These are phyloP conservation scores for Amylocarpus encephaloides DNA, from an alignment of 2,329 filamentous ascomycete species.

Conservation along the genomic window DNA sequence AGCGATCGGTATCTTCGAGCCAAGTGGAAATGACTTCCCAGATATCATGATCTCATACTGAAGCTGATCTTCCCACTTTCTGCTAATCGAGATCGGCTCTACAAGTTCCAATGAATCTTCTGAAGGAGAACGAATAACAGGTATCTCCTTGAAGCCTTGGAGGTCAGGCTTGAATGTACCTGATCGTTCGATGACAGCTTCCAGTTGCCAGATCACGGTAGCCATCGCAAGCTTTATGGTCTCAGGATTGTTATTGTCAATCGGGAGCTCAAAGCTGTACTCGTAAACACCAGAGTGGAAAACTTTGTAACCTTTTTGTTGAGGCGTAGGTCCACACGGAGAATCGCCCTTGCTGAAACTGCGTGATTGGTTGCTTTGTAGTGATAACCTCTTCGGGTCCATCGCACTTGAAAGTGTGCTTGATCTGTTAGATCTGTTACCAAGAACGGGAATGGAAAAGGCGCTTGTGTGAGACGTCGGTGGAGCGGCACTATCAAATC, in stretches of 20 bases:
- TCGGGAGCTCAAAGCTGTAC: constrained; percentile 69
- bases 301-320: constrained; percentile 62
- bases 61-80: constrained; percentile 70
- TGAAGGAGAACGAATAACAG: constrained; percentile 60
- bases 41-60: constrained; percentile 75
- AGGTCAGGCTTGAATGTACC: constrained; percentile 67
- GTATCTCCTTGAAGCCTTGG: constrained; percentile 59
- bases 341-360: constrained; percentile 62
- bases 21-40: constrained; percentile 68
- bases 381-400: constrained; percentile 50
- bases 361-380: constrained; percentile 58
- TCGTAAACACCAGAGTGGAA: constrained; percentile 45
- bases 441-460: constrained; percentile 23
- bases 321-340: constrained; percentile 46
- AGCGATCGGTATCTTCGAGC: constrained; percentile 65
- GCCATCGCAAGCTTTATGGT: constrained; percentile 67
- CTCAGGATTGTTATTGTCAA: constrained; percentile 70
- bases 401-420: constrained; percentile 21
- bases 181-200: constrained; percentile 61
- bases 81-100: constrained; percentile 68
- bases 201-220: constrained; percentile 62
- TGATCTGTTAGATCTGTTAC: constrained; percentile 23
- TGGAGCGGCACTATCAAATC: constrained; percentile 3
- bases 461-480: constrained; percentile 3
- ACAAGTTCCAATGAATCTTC: constrained; percentile 67